These are phyloP conservation scores for Blastobotrys serpentis DNA, from an alignment of 1,139 yeast genomes.

Conservation along the genomic window DNA sequence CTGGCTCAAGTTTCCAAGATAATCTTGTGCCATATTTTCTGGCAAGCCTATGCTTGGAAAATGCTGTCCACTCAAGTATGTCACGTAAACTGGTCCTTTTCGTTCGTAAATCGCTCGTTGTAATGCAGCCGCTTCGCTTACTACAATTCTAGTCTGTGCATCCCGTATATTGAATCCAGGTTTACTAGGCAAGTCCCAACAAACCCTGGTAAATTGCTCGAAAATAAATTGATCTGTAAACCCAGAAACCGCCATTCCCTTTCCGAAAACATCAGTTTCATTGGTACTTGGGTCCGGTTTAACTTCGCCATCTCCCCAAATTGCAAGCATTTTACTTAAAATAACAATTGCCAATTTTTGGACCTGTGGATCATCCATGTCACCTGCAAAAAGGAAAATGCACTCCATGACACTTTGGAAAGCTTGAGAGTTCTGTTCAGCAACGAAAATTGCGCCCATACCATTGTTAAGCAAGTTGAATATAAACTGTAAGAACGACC, in stretches of 20 bases:
- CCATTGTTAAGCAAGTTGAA: slow-evolving; percentile 73
- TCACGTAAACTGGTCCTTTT: slow-evolving; percentile 34
- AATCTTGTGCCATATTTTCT: slow-evolving; percentile 29
- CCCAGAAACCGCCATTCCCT: slow-evolving; percentile 62
- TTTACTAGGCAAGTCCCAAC: slow-evolving; percentile 79
- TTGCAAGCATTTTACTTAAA: slow-evolving; percentile 61
- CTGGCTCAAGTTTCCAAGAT: slow-evolving; percentile 28
- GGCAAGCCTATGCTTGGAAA: slow-evolving; percentile 37
- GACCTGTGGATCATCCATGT: slow-evolving; percentile 50
- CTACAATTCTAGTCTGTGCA: slow-evolving; percentile 72
- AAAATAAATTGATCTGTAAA: slow-evolving; percentile 62
- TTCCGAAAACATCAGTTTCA: slow-evolving; percentile 49
- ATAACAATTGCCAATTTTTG: slow-evolving; percentile 72
- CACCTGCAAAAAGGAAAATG: slow-evolving; percentile 65
- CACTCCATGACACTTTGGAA: slow-evolving; percentile 65
- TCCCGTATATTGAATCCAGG: slow-evolving; percentile 68
- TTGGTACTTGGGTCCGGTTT: slow-evolving; percentile 44
- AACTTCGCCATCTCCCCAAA: slow-evolving; percentile 69
- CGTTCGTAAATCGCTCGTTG: slow-evolving; percentile 58
- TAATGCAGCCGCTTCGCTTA: slow-evolving; percentile 71
- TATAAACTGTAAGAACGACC: slow-evolving; percentile 66
- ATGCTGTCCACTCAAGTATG: slow-evolving; percentile 30
- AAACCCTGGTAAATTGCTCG: slow-evolving; percentile 63
- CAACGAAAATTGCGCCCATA: slow-evolving; percentile 71
- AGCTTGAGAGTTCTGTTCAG: slow-evolving; percentile 58